Evolutionary conservation across 176 grass and related monocot genomes (phyloP), one percentile per base, ranked within the genome.

Genomic region (Poa pratensis): DNA sequence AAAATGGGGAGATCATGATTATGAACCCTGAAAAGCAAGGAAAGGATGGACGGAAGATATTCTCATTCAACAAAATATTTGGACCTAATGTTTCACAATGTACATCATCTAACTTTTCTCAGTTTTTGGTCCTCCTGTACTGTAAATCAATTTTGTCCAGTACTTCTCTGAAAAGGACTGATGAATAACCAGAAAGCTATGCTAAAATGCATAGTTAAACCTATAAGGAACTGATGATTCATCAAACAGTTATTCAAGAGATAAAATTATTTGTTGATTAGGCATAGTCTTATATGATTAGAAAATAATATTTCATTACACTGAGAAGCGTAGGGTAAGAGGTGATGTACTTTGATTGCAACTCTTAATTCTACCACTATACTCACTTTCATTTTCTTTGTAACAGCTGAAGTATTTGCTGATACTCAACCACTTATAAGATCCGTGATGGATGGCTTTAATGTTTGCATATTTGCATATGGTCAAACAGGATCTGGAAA

Each of bases 391-490:
- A 66, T 54, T 71, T 92, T 84, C 32, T 80, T 83, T 57, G 30
- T 94, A 66, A 75, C 90, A 97, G 92, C 69, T 64, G 89, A 94
- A 79, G 86, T 97, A 64, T 97, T 87, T 79, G 75, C 83, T 78
- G 94, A 97, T 54, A 97, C 87, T 0, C 94, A 90, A 37, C 91
- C 91, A 78, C 79, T 97, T 73, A 91, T 97, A 67, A 90, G 92
- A 92, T 97, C 94, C 0, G 85, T 97, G 50, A 88, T 97, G 89
- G 94, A 97, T 83, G 94, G 94, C 27, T 97, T 85, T 59, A 94
- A 94, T 84, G 89, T 97, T 14, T 97, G 94, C 69, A 94, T 97
- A 83, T 97, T 97, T 92, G 94, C 94, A 61, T 97, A 97, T 82
- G 94, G 94, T 77, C 94, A 94, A 80, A 97, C 92, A 28, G 91